phyloP scores from a whole-genome alignment of 2,329 filamentous ascomycete genomes.

The Hirsutella minnesotensis region DNA sequence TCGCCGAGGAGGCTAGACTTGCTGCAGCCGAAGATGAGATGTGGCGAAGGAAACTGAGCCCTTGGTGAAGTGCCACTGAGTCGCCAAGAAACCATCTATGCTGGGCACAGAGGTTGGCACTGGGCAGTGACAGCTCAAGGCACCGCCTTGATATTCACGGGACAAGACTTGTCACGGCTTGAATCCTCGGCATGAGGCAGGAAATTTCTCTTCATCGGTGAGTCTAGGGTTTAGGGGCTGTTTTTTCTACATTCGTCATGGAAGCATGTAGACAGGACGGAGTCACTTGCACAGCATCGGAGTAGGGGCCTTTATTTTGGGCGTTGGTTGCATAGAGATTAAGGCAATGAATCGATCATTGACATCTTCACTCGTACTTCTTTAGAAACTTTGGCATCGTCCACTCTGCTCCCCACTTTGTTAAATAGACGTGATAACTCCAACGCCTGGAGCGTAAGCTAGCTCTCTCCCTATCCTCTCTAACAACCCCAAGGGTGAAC shows the following conservation, averaged over 20 bases:
- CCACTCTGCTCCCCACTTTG: neutral
- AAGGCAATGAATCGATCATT: neutral
- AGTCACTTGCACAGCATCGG: slow-evolving; percentile 6
- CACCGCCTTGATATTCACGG: no score
- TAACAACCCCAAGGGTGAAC: no score
- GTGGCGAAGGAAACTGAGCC: slow-evolving; percentile 32
- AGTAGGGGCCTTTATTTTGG: slow-evolving; percentile 1
- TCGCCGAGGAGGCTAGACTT: slow-evolving; percentile 29
- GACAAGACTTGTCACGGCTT: neutral
- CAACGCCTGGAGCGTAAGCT: no score
- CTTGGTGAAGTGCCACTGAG: slow-evolving; percentile 8
- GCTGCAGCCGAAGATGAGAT: slow-evolving; percentile 33
- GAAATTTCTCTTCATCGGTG: neutral
- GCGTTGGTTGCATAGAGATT: slow-evolving; percentile 1
- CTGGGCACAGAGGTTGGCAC: no score
- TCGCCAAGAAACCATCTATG: no score
- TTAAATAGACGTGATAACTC: no score
- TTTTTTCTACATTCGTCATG: neutral
- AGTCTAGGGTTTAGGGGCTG: neutral
- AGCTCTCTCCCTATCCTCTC: no score
- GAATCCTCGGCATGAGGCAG: neutral
- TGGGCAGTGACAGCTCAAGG: no score
- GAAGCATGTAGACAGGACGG: slow-evolving; percentile 3
- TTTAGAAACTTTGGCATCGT: neutral
- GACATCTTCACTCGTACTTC: neutral